Percentiles rank a stretch among this genome's conserved stretches.
Evolutionary conservation across 805 yeast species (phyloP).

Genomic region (Yamadazyma paraphyllophila): DNA sequence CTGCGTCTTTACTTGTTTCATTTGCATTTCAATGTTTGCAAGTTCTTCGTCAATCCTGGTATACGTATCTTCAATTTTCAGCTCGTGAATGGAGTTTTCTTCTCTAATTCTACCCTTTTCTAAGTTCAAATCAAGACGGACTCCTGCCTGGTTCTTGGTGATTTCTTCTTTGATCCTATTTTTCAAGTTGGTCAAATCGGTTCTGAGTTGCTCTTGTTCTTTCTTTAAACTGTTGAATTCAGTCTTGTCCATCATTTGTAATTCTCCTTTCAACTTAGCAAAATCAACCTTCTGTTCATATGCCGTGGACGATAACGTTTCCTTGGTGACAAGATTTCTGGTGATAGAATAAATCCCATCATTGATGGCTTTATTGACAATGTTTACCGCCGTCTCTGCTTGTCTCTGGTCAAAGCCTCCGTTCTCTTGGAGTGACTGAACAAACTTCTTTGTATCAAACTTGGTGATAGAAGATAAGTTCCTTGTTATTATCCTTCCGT

Average conservation of each 20-base stretch:
- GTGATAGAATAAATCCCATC: constrained; percentile 78
- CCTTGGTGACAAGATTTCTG: constrained; percentile 79
- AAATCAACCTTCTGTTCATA: constrained; percentile 97
- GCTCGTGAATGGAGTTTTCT: constrained; percentile 88
- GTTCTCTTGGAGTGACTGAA: constrained; percentile 59
- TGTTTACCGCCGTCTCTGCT: constrained; percentile 72
- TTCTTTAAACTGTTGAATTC: constrained; percentile 79
- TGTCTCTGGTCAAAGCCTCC: constrained; percentile 73
- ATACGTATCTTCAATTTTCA: constrained; percentile 91
- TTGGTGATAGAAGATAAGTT: constrained; percentile 33
- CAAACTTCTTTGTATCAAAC: constrained; percentile 77
- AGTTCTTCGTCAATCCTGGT: constrained; percentile 95
- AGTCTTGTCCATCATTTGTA: constrained; percentile 81
- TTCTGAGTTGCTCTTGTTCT: constrained; percentile 81
- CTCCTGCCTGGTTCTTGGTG: constrained; percentile 85
- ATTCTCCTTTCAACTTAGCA: constrained; percentile 89
- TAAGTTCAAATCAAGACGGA: constrained; percentile 82
- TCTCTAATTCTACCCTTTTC: constrained; percentile 96
- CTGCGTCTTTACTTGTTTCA: constrained; percentile 92
- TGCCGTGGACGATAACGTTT: constrained; percentile 75
- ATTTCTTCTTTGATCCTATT: constrained; percentile 88
- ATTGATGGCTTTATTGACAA: constrained; percentile 70
- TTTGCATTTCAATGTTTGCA: constrained; percentile 91
- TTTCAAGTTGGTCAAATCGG: constrained; percentile 82
- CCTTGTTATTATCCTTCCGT: not conserved